Conservation (phyloP, 2,329 filamentous ascomycete species). For the Colletotrichum navitas region DNA sequence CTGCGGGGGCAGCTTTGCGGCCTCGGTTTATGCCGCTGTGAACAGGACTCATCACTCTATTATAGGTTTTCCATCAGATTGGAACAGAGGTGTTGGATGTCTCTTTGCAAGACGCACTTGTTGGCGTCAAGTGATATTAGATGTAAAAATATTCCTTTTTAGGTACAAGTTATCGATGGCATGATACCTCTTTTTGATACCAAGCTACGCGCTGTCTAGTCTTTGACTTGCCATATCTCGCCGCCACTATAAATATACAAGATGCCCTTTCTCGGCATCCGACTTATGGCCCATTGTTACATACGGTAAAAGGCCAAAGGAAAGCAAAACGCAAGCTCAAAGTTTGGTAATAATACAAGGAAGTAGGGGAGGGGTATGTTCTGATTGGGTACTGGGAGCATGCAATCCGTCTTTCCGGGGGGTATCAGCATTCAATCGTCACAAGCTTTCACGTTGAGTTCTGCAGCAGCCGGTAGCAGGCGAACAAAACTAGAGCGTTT, state of each 20-base stretch:
- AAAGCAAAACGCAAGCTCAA: not conserved
- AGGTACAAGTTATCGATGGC: not conserved
- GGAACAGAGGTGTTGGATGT: no score
- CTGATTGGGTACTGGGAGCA: not conserved
- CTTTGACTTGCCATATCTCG: not conserved
- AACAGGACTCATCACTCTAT: no score
- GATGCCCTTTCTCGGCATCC: not conserved
- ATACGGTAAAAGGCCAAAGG: not conserved
- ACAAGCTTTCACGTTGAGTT: constrained; percentile 16
- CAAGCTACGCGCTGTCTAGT: not conserved
- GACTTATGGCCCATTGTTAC: not conserved
- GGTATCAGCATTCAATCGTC: constrained; percentile 3
- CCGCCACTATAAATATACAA: not conserved
- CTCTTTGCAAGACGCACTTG: not conserved
- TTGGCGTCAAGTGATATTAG: not conserved
- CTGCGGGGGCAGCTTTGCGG: not conserved
- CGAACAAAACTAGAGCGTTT: constrained; percentile 25
- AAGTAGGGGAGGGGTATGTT: not conserved
- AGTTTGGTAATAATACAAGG: constrained; percentile 3
- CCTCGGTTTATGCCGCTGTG: no score
- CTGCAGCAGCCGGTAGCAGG: not conserved
- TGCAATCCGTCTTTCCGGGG: not conserved
- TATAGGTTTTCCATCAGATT: no score
- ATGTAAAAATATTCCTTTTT: not conserved
- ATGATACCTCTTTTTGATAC: not conserved